phyloP scores from a whole-genome alignment of 2,329 filamentous ascomycete species.

The Ophiocordyceps camponoti-saundersi region DNA sequence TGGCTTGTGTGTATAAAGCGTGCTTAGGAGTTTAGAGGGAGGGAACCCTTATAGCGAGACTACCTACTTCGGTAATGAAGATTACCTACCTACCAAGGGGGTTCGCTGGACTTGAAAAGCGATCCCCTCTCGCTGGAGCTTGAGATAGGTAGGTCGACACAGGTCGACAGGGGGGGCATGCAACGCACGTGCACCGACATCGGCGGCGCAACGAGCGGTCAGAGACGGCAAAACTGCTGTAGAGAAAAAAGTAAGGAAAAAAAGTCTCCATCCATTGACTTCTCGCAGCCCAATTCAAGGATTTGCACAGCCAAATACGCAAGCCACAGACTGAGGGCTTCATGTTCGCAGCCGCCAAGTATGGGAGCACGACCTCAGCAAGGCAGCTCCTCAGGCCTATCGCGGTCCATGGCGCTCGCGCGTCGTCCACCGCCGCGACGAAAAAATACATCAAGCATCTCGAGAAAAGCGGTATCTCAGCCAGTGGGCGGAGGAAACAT shows the following conservation, averaged over 20 bases:
- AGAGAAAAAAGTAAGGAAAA: neutral
- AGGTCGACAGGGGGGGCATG: too few relatives aligned
- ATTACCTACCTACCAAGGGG: too few relatives aligned
- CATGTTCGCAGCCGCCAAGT: conserved; percentile 3
- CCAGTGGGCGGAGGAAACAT: conserved; percentile 2
- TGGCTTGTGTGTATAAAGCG: conserved; percentile 12
- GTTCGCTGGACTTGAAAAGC: too few relatives aligned
- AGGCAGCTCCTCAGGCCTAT: neutral
- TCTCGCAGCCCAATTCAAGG: neutral
- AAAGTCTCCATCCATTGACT: neutral
- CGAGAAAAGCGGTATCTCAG: neutral
- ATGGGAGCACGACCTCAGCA: conserved; percentile 2
- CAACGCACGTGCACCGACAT: too few relatives aligned
- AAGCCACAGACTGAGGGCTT: neutral
- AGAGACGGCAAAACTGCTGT: neutral
- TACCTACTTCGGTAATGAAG: too few relatives aligned
- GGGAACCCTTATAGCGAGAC: too few relatives aligned
- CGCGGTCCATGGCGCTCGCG: neutral
- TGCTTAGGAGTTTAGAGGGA: conserved; percentile 11
- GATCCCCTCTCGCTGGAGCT: too few relatives aligned
- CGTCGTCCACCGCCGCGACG: neutral
- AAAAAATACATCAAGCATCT: neutral
- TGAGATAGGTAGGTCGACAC: too few relatives aligned
- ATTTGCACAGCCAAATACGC: neutral
- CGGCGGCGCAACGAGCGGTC: neutral